These are phyloP conservation scores for Colletotrichum chlorophyti DNA, from an alignment of 2,329 filamentous ascomycete genomes.

Conservation along the genomic window DNA sequence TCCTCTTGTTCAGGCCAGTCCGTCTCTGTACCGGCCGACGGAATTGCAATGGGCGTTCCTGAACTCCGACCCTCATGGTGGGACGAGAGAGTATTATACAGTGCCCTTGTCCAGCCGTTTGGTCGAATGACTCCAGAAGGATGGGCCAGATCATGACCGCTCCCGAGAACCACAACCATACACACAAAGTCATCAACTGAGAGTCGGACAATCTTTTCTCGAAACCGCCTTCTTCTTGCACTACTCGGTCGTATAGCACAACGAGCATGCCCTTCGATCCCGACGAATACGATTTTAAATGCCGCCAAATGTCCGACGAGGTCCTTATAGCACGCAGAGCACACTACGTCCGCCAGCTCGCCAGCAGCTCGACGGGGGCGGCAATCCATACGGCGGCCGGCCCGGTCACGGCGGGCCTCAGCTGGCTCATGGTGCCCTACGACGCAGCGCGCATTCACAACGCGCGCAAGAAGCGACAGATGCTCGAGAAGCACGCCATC, in stretches of 20 bases:
- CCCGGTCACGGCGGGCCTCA: constrained; percentile 38
- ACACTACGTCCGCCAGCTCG: constrained; percentile 49
- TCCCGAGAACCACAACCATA: too few relatives aligned
- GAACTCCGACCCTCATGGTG: not conserved
- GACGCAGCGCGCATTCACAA: constrained; percentile 47
- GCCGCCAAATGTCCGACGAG: constrained; percentile 41
- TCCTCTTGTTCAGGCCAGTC: not conserved
- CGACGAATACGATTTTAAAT: constrained; percentile 46
- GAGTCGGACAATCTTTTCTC: too few relatives aligned
- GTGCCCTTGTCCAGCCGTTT: not conserved
- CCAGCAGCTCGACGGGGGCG: constrained; percentile 42
- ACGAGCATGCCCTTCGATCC: constrained; percentile 48
- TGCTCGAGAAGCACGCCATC: constrained; percentile 42
- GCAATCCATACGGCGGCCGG: constrained; percentile 44
- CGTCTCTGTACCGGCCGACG: not conserved
- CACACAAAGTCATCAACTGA: too few relatives aligned
- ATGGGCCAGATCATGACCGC: not conserved
- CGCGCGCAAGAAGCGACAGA: constrained; percentile 48
- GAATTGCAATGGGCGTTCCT: not conserved
- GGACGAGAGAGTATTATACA: not conserved
- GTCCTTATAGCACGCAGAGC: constrained; percentile 42
- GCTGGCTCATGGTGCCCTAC: not conserved
- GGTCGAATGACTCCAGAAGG: not conserved
- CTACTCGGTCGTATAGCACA: not conserved
- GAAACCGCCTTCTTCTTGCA: not conserved